Percentiles rank a stretch among this genome's conserved stretches.
Evolutionary conservation across 805 yeast species (phyloP).

Genomic region (Zygotorulaspora florentina): DNA sequence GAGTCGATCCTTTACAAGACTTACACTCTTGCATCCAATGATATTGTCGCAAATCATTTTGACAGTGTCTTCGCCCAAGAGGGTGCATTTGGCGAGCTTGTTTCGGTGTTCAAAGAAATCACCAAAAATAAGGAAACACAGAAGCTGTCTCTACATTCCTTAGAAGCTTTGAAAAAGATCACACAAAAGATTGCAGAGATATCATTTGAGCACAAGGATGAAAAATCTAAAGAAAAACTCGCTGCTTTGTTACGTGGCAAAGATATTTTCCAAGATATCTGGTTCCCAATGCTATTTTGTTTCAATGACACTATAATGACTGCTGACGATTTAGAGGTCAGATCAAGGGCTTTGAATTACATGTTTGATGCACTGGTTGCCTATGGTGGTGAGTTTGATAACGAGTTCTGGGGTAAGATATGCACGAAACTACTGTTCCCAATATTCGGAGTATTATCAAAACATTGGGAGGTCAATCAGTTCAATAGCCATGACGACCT

Average conservation of each 20-base stretch:
- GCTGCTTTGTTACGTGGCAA: constrained; percentile 32
- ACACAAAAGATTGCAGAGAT: constrained; percentile 54
- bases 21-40: constrained; percentile 52
- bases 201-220: constrained; percentile 28
- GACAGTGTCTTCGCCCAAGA: constrained; percentile 66
- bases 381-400: constrained; percentile 72
- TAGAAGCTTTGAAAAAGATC: constrained; percentile 64
- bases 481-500: constrained; percentile 73
- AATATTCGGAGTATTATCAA: constrained; percentile 73
- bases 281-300: constrained; percentile 85
- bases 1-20: constrained; percentile 62
- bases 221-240: constrained; percentile 23
- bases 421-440: constrained; percentile 83
- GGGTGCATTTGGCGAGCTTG: constrained; percentile 54
- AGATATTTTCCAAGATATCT: constrained; percentile 50
- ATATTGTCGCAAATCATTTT: constrained; percentile 58
- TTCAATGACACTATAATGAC: constrained; percentile 88
- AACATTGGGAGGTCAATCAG: constrained; percentile 67
- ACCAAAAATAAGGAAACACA: constrained; percentile 84
- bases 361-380: constrained; percentile 77
- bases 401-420: constrained; percentile 75
- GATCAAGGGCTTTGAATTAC: constrained; percentile 79
- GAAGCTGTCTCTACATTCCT: constrained; percentile 71
- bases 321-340: constrained; percentile 89
- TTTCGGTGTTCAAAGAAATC: constrained; percentile 70